Conservation (phyloP, 257 asterid species). For the Orobanche coerulescens region DNA sequence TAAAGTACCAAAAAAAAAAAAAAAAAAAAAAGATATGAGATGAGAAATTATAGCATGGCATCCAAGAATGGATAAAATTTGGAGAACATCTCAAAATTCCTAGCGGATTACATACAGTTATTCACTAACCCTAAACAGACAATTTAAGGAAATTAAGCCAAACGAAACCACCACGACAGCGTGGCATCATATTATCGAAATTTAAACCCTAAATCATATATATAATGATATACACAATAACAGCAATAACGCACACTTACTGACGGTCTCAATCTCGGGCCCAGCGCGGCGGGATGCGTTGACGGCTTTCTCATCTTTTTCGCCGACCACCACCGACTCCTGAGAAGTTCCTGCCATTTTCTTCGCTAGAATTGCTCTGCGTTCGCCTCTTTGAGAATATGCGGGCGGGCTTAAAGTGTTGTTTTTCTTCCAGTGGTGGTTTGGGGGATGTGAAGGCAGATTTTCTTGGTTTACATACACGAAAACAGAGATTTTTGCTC, state of each 20-base stretch:
- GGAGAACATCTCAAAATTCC: background rate
- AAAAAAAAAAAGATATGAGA: background rate
- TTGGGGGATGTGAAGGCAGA: too few species aligned
- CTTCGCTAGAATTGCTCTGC: slow-evolving; percentile 26
- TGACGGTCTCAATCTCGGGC: slow-evolving; percentile 86
- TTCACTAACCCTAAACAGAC: slow-evolving; percentile 8
- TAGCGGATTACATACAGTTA: background rate
- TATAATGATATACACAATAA: background rate
- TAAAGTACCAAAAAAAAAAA: background rate
- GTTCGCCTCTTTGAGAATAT: background rate
- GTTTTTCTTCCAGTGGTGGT: too few species aligned
- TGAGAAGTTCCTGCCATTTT: slow-evolving; percentile 59
- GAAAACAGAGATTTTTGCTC: too few species aligned
- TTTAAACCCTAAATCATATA: slow-evolving; percentile 1
- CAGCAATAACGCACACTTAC: slow-evolving; percentile 39
- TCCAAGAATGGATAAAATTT: background rate
- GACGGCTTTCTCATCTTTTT: slow-evolving; percentile 96
- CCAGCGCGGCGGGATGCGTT: slow-evolving; percentile 98
- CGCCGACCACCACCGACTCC: slow-evolving; percentile 82
- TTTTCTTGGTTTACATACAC: too few species aligned
- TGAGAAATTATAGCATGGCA: background rate
- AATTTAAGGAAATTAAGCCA: background rate
- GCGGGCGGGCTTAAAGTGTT: background rate
- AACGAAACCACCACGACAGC: background rate
- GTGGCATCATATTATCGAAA: background rate